Evolutionary conservation across 2,329 filamentous ascomycete genomes (phyloP), one percentile per base, ranked within the genome.

Genomic region (Aureobasidium melanogenum): DNA sequence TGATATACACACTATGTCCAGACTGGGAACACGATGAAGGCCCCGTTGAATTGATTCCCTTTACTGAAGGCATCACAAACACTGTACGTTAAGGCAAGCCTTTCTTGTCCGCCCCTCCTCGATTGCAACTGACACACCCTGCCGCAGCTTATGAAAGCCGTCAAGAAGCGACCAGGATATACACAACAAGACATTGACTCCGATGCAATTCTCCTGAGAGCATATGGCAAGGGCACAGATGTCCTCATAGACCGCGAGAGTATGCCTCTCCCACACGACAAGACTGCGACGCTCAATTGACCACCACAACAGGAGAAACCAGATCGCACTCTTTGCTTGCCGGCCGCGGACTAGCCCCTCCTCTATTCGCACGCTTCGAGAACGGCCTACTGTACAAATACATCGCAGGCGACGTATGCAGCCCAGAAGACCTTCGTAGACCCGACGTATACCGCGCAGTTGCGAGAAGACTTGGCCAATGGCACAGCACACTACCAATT

Each of bases 21-120:
- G 85, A 95, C 68, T 99, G 94, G 94, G 60, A 66, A n/a, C 81
- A 82, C 51, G 79, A 83, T 38, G 84, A 86, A 66, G 88, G 89
- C 62, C 83, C 87, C 46, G 82, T 99, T 68, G 86, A 94, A 70
- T 90, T 97, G 71, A 82, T 91, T 67, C 87, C 89, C 66, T 99
- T 97, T 79, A 99, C 91, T 41, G 94, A 99, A 70, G 94, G 94
- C 71, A 99, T 97, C 77, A 99, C 94, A 67, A 99, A 99, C 76
- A 97, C 92, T 66, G 83, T 85, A 76, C 67, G 81, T 79, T 36
- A 30, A 61, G 44, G 34, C 56, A 60, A 24, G 41, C 54, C 50
- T 24, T n/a, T 28, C 22, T 2, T 38, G 32, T 30, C 32, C 5
- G 3, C 17, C n/a, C 14, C 5, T 39, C 8, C 22, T 19, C 24